These are phyloP conservation scores for Dendrobium officinale DNA, from an alignment of 106 monocot genomes.

Conservation along the genomic window DNA sequence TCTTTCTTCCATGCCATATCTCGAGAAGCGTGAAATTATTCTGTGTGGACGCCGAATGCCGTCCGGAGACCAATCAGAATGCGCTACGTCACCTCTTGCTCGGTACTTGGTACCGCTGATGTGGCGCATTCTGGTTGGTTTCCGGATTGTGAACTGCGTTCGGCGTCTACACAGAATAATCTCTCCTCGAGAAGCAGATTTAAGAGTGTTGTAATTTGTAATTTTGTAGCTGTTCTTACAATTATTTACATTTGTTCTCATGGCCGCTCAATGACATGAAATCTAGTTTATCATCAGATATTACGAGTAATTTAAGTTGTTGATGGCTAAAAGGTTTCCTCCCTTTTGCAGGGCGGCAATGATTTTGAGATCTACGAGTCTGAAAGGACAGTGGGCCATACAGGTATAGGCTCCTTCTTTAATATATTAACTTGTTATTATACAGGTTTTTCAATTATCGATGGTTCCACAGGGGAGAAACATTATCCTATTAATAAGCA, in stretches of 20 bases:
- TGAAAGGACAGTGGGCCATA: conserved; percentile 77
- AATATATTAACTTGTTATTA: background rate
- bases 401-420: conserved; percentile 38
- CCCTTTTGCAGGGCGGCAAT: conserved; percentile 74
- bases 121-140: no score
- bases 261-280: background rate
- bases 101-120: no score
- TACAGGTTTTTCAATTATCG: background rate
- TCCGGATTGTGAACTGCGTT: no score
- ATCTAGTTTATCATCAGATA: background rate
- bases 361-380: conserved; percentile 91
- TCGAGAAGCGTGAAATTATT: no score
- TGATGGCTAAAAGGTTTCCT: conserved; percentile 1
- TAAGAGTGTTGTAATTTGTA: background rate
- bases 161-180: no score
- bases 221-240: background rate
- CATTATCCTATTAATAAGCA: no score
- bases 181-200: background rate
- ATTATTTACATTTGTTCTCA: background rate
- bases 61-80: no score
- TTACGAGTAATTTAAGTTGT: background rate
- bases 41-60: no score
- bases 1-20: background rate
- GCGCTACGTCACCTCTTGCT: no score
- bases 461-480: background rate